phyloP scores from a whole-genome alignment of 441 rosid genomes.

The Aquilaria agallochum region DNA sequence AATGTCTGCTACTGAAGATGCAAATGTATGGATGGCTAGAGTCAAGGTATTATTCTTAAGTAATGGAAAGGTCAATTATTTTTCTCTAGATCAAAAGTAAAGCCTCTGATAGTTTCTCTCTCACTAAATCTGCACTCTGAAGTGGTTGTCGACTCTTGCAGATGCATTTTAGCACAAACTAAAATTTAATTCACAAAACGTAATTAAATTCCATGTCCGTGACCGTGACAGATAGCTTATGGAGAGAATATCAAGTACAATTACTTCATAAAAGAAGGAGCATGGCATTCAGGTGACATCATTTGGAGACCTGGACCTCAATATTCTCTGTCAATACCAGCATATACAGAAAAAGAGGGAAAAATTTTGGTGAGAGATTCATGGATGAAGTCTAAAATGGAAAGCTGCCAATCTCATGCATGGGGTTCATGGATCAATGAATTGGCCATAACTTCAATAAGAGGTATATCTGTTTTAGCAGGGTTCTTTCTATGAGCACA shows the following conservation, averaged over 20 bases:
- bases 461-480: slow-evolving; percentile 52
- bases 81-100: slow-evolving; percentile 5
- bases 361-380: slow-evolving; percentile 70
- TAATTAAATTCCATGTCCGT: slow-evolving; percentile 9
- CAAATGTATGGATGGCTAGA: slow-evolving; percentile 71
- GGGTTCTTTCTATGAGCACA: slow-evolving; percentile 12
- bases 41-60: slow-evolving; percentile 47
- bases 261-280: slow-evolving; percentile 57
- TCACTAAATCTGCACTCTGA: too few relatives aligned
- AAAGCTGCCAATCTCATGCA: slow-evolving; percentile 30
- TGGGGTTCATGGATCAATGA: slow-evolving; percentile 92
- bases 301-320: slow-evolving; percentile 89
- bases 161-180: too few relatives aligned
- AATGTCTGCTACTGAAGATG: slow-evolving; percentile 55
- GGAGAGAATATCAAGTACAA: slow-evolving; percentile 85
- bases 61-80: not conserved
- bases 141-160: too few relatives aligned
- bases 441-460: slow-evolving; percentile 25
- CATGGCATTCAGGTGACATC: slow-evolving; percentile 43
- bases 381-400: slow-evolving; percentile 48
- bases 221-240: slow-evolving; percentile 58
- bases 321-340: slow-evolving; percentile 66
- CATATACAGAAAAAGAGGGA: slow-evolving; percentile 31
- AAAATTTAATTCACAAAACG: too few relatives aligned
- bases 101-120: too few relatives aligned